Conservation (phyloP, 139 green algal species). For the Chlamydomonas schloesseri region DNA sequence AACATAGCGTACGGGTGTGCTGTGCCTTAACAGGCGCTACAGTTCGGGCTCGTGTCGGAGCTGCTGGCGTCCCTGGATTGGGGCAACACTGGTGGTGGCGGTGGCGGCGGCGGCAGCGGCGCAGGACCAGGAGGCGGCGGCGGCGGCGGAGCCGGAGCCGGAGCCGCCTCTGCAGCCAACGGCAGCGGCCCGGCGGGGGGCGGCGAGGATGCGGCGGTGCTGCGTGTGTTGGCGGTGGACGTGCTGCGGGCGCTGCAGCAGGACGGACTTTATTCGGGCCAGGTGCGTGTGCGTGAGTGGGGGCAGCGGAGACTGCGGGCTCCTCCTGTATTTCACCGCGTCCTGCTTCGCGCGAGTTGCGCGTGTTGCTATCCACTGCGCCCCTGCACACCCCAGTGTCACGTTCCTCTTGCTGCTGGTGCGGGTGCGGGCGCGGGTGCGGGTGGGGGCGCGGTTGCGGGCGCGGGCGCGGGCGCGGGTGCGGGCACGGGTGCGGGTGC, state of each 20-base stretch:
- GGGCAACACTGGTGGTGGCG: slow-evolving; percentile 32
- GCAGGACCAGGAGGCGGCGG: background rate
- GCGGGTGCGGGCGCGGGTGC: background rate
- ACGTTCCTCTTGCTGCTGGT: too few relatives aligned
- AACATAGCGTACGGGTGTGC: slow-evolving; percentile 41
- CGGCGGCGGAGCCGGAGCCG: background rate
- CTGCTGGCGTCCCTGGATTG: slow-evolving; percentile 85
- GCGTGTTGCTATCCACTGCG: too few relatives aligned
- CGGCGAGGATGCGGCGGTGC: slow-evolving; percentile 68
- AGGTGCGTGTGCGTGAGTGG: slow-evolving; percentile 18
- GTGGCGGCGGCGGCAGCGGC: background rate
- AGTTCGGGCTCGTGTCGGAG: slow-evolving; percentile 33
- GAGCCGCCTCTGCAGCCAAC: background rate
- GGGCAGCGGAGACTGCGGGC: too few relatives aligned
- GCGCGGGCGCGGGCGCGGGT: too few relatives aligned
- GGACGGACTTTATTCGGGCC: slow-evolving; percentile 59
- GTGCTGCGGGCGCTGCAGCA: slow-evolving; percentile 79
- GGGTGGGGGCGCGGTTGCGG: too few relatives aligned
- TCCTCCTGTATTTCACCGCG: too few relatives aligned
- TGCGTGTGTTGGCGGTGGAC: slow-evolving; percentile 84
- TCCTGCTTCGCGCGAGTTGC: too few relatives aligned
- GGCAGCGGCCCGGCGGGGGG: slow-evolving; percentile 33
- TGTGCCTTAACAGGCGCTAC: slow-evolving; percentile 56
- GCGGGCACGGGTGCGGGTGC: too few relatives aligned
- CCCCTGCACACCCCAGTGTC: too few relatives aligned